Evolutionary conservation across 169 alveolate genomes (phyloP).

Genomic region (Cryptosporidium sp.): DNA sequence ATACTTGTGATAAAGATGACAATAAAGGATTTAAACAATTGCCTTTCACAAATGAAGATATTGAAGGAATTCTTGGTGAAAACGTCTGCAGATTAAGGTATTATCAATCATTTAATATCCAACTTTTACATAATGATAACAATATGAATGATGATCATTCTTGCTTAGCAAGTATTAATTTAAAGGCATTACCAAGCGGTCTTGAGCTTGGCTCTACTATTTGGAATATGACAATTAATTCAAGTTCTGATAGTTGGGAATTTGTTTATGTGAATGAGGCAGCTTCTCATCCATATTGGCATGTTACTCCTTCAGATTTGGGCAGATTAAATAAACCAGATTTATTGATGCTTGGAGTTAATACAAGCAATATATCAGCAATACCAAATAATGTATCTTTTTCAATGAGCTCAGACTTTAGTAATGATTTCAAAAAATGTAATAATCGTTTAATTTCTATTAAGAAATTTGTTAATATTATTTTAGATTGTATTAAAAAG

Average conservation of each 20-base stretch:
- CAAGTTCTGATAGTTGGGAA: conserved; percentile 47
- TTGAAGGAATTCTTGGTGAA: conserved; percentile 70
- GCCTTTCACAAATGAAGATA: conserved; percentile 48
- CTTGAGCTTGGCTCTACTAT: conserved; percentile 65
- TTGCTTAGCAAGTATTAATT: neutral
- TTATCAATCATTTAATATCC: conserved; percentile 66
- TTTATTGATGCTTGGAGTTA: conserved; percentile 26
- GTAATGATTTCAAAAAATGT: neutral
- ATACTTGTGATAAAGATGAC: conserved; percentile 41
- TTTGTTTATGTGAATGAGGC: conserved; percentile 34
- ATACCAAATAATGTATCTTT: neutral
- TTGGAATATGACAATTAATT: conserved; percentile 49
- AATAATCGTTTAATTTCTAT: conserved; percentile 24
- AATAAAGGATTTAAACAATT: conserved; percentile 19
- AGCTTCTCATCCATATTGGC: conserved; percentile 73
- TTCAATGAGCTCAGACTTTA: conserved; percentile 7
- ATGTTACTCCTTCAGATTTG: conserved; percentile 71
- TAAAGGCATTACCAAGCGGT: conserved; percentile 71
- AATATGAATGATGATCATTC: neutral
- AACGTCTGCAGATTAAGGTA: conserved; percentile 67
- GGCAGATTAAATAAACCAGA: conserved; percentile 57
- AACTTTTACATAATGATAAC: conserved; percentile 23
- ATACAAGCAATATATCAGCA: neutral
- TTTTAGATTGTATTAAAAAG: conserved; percentile 46
- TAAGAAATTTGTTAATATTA: conserved; percentile 30